Evolutionary conservation across 192 early-diverging fungal species (phyloP).

Genomic region (Backusella tarrabulga): DNA sequence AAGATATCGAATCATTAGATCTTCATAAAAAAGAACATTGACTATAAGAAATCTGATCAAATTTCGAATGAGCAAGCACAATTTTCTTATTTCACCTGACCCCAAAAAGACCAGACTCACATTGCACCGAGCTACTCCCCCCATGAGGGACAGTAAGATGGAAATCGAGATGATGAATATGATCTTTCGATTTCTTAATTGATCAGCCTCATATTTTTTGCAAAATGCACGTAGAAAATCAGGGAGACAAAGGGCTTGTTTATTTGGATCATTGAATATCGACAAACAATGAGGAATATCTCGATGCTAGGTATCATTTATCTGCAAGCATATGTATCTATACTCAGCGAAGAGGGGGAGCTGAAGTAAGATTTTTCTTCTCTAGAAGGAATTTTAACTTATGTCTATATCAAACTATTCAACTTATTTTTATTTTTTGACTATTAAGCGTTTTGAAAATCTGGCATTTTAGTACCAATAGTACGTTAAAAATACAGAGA

Average conservation of each 20-base stretch:
- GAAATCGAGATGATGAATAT: background rate
- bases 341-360: background rate
- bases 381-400: background rate
- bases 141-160: background rate
- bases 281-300: background rate
- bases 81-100: background rate
- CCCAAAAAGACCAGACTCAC: background rate
- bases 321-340: background rate
- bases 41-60: background rate
- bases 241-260: background rate
- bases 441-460: no score
- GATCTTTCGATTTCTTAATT: background rate
- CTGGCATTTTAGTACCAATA: no score
- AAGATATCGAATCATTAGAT: background rate
- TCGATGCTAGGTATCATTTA: background rate
- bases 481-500: no score
- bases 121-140: background rate
- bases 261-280: background rate
- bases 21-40: background rate
- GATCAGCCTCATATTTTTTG: background rate
- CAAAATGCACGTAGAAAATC: background rate
- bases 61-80: background rate
- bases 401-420: no score
- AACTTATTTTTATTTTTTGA: no score
- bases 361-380: background rate